Percentiles rank a stretch among this genome's conserved stretches.
phyloP scores from a whole-genome alignment of 345 rosid genomes.

The Toxicodendron radicans region DNA sequence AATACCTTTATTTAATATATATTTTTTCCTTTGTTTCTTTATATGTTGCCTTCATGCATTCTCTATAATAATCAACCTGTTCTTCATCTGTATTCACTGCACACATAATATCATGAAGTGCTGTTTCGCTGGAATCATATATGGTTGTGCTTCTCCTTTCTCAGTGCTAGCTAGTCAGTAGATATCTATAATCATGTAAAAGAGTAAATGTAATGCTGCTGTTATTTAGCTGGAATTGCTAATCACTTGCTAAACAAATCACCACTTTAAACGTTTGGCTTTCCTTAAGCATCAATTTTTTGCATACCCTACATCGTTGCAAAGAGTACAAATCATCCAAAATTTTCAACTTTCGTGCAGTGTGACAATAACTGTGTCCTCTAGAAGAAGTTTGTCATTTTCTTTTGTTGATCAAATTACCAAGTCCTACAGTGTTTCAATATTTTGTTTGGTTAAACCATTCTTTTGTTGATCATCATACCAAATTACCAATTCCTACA shows the following conservation, averaged over 20 bases:
- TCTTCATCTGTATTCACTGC: conserved; percentile 2
- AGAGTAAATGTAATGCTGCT: neutral
- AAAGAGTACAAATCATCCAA: no score
- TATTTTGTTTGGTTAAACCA: no score
- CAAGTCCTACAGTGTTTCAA: no score
- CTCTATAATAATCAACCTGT: neutral
- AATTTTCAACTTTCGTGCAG: neutral
- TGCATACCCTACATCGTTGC: no score
- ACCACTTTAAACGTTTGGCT: no score
- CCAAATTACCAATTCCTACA: no score
- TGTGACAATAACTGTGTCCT: neutral
- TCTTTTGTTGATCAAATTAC: neutral
- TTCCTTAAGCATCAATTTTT: no score
- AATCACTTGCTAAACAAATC: neutral
- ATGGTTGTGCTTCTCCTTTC: neutral
- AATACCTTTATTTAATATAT: no score
- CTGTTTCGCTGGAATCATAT: neutral
- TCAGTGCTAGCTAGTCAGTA: neutral
- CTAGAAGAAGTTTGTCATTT: neutral
- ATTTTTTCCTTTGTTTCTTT: neutral
- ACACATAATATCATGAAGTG: neutral
- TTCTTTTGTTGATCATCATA: neutral
- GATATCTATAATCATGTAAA: neutral
- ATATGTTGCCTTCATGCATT: neutral
- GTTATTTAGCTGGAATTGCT: neutral